Evolutionary conservation across 1,284 basidiomycete genomes (phyloP), one percentile per base, ranked within the genome.

Genomic region (Coniophora puteana): DNA sequence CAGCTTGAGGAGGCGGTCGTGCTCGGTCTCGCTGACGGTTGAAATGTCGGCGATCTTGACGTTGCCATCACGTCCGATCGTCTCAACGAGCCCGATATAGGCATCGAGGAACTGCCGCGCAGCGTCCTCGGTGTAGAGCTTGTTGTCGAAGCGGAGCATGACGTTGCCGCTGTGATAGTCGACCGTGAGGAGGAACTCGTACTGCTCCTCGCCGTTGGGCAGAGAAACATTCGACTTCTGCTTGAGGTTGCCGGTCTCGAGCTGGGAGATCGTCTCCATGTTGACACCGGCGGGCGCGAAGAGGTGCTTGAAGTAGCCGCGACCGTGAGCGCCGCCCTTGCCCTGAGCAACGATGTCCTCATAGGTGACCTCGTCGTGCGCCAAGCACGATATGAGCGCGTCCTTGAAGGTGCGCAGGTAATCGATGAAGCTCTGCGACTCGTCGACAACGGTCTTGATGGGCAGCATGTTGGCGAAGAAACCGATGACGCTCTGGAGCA

Each of bases 261-360:
- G 40, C 11, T 52, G 53, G 22, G 49, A 48, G 16, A 59, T 50
- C 6, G 48, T 54, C 4, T 59, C 44, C 48, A 51, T 44, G 29
- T 51, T 59, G 46, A 55, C 48, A 27, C 58, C 56, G 17, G 56
- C 54, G 1, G 50, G 50, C 29, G 58, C 56, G 45, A 58, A 58
- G 16, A 58, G 35, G 38, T 58, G 55, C 34, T 58, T 58, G 46
- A 60, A 58, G 50, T 57, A 60, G 42, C 58, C 55, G 16, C 56
- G 55, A n/a, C 38, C 45, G n/a, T 45, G 38, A 13, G 53, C 44
- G 10, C 51, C 46, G 1, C 50, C 50, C 33, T 51, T 58, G 21
- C 53, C 46, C 5, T 60, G 41, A 14, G 36, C 40, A 21, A 60
- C 55, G 12, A 58, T 52, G 37, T 58, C 55, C 36, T 60, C 58